phyloP scores from a whole-genome alignment of 1,284 basidiomycete species.

The Apiotrichum sp. region DNA sequence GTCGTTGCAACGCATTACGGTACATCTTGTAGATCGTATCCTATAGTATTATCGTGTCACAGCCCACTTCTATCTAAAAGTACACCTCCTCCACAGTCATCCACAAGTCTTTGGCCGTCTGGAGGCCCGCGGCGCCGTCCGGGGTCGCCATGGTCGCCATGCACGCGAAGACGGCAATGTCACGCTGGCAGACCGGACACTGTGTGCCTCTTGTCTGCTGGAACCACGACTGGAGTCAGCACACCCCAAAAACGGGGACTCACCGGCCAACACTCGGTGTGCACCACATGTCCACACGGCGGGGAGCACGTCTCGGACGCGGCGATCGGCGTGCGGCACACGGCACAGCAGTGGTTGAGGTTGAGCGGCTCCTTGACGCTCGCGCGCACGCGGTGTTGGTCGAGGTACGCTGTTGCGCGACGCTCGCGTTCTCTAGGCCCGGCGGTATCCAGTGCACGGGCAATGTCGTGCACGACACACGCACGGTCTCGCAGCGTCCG shows the following conservation, averaged over 20 bases:
- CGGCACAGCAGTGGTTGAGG: background rate
- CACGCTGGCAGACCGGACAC: background rate
- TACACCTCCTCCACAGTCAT: background rate
- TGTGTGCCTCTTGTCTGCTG: background rate
- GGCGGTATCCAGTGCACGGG: background rate
- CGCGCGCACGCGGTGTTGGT: background rate
- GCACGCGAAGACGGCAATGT: background rate
- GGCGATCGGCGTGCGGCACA: background rate
- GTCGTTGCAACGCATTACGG: too few relatives aligned
- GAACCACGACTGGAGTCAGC: background rate
- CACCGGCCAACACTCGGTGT: background rate
- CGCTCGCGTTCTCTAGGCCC: background rate
- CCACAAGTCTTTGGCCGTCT: constrained; percentile 1
- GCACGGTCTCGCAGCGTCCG: background rate
- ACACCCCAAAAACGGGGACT: background rate
- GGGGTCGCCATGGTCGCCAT: background rate
- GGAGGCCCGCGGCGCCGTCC: background rate
- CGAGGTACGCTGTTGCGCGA: background rate
- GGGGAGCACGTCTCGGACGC: background rate
- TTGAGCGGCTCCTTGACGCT: background rate
- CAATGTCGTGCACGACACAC: background rate
- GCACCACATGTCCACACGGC: background rate
- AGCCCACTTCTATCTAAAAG: background rate
- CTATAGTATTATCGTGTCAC: too few relatives aligned
- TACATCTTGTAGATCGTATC: too few relatives aligned